These are phyloP conservation scores for Erythrophleum ivorense DNA, from an alignment of 331 rosid genomes.

Conservation along the genomic window DNA sequence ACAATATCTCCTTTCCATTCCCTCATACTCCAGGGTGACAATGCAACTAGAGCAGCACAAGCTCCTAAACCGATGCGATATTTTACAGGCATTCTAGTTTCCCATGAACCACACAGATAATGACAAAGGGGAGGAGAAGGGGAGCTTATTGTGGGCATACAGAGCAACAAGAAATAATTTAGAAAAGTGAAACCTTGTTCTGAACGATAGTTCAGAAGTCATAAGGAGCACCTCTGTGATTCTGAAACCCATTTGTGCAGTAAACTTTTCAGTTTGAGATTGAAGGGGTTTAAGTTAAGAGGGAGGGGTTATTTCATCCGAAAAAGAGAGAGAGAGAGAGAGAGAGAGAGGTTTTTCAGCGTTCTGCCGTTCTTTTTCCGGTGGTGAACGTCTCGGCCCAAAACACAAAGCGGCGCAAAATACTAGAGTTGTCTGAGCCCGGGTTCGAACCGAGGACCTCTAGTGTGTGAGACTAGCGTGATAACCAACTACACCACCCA, in stretches of 20 bases:
- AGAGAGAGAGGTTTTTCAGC: not conserved
- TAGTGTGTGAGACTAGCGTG: constrained; percentile 83
- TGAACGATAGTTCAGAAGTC: constrained; percentile 26
- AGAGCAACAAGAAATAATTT: not conserved
- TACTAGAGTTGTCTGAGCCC: constrained; percentile 42
- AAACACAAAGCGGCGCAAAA: constrained; percentile 27
- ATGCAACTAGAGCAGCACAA: constrained; percentile 7
- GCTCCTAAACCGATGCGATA: not conserved
- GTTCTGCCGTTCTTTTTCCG: not conserved
- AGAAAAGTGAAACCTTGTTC: constrained; percentile 47
- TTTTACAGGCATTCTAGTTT: not conserved
- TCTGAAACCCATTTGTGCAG: constrained; percentile 41
- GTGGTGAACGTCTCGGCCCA: not conserved
- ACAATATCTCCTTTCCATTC: not conserved
- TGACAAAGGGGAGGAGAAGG: not conserved
- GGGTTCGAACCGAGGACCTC: constrained; percentile 64
- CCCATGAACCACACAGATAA: not conserved
- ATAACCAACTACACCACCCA: constrained; percentile 78
- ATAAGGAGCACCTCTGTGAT: constrained; percentile 21
- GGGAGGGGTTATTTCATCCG: not conserved
- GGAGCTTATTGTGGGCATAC: not conserved
- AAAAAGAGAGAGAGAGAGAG: too few species aligned
- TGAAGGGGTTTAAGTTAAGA: constrained; percentile 41
- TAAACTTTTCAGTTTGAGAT: not conserved
- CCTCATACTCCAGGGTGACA: not conserved